Conservation (phyloP, 169 alveolate species). For the Blepharisma undulans region DNA sequence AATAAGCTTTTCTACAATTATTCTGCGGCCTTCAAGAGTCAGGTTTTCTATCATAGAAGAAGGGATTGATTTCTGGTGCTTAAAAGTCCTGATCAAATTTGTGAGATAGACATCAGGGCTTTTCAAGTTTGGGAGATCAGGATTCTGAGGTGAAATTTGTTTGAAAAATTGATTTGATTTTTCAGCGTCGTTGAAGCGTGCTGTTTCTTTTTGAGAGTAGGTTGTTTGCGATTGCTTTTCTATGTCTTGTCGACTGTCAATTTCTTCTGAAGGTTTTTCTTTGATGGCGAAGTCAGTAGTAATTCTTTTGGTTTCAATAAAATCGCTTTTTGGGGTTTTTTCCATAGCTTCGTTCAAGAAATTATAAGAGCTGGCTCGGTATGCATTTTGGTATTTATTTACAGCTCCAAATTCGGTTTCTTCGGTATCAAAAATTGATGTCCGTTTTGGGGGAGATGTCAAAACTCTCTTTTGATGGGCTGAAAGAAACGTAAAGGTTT, state of each 20-base stretch:
- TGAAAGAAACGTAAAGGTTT: not conserved
- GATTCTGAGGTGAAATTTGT: not conserved
- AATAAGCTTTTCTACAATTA: constrained; percentile 5
- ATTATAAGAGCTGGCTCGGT: not conserved
- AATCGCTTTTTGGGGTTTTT: not conserved
- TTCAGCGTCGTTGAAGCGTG: not conserved
- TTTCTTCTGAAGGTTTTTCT: not conserved
- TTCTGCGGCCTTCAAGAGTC: not conserved
- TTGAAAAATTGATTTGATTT: not conserved
- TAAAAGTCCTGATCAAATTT: not conserved
- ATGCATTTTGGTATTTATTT: not conserved
- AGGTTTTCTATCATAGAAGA: not conserved
- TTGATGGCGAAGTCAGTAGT: not conserved
- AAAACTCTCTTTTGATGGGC: not conserved
- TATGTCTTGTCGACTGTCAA: not conserved
- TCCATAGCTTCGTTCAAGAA: not conserved
- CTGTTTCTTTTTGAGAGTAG: not conserved
- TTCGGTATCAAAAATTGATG: not conserved
- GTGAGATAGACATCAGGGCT: not conserved
- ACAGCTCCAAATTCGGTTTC: not conserved
- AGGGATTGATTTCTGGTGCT: constrained; percentile 12
- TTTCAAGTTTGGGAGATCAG: not conserved
- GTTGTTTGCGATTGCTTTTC: not conserved
- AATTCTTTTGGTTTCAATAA: not conserved
- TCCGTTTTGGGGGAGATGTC: not conserved